Base-by-base conservation (phyloP, 768 basidiomycete species). In the Tylopilus intermedius region DNA sequence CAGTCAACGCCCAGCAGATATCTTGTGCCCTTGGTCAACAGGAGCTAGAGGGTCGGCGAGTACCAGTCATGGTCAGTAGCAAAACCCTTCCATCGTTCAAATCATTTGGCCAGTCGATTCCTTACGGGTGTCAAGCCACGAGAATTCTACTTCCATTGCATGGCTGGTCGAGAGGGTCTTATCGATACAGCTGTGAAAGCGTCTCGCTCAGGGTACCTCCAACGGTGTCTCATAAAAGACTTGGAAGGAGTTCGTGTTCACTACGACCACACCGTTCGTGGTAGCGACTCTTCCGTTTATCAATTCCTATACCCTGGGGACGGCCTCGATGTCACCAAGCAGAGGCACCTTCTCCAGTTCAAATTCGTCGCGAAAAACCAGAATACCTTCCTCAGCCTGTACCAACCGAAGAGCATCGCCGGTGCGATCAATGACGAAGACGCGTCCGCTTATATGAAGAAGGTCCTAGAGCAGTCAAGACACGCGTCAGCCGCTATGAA, bases 151-250 rank as follows among this genome's bases (percentile, higher is more conserved):
- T 99, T 99, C 79, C 96, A 99, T 73, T 98, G 96, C 67, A 99
- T 99, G 96, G 96, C 96, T 53, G 96, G 96, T 48, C 83, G 96
- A 61, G 96, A 99, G 75, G 96, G 96, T 65, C 80, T 99, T 37
- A 99, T 99, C 64, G 96, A 99, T 65, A 99, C 96, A 5, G 96
- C 96, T 35, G 95, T 99, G 68, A 99, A 99, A 75, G 98, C 96
- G 5, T 91, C 89, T 57, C 93, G 96, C 50, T 98, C 96, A 4
- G 96, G 96, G 18, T 99, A 99, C 70, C 81, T 99, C 18, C 96
- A 99, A 68, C 83, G 96, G 44, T 98, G 96, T 73, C 76, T 99
- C 59, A 94, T 99, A 77, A 99, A 99, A 71, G 96, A 99, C 69
- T 76, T 99, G 49, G 96, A 99, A 69, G 96, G 95, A 45, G 83